Conservation (phyloP, 306 rosid genomes). For the Dicorynia guianensis region DNA sequence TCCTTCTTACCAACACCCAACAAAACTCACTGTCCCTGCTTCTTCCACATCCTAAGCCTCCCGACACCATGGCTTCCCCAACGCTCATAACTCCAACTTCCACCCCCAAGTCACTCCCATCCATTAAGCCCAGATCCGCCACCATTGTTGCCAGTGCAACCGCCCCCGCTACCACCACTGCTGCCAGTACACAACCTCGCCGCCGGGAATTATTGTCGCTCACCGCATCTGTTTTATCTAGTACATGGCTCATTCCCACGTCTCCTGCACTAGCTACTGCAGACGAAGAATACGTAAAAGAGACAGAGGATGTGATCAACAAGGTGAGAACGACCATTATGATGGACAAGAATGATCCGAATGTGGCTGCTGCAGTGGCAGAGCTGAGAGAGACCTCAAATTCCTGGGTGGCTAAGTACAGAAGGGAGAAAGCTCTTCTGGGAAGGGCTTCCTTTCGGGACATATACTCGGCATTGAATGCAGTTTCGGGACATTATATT, state of each 20-base stretch:
- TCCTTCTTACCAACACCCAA: constrained; percentile 35
- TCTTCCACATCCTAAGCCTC: neutral
- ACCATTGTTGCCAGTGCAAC: constrained; percentile 25
- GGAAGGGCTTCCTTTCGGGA: constrained; percentile 86
- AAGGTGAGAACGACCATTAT: constrained; percentile 74
- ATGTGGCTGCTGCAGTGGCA: constrained; percentile 76
- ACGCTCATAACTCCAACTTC: constrained; percentile 83
- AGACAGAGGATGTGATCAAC: constrained; percentile 75
- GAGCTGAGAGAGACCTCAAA: constrained; percentile 82
- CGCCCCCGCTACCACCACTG: neutral
- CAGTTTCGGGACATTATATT: constrained; percentile 90
- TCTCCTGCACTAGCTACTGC: constrained; percentile 60
- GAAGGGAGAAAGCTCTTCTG: constrained; percentile 80
- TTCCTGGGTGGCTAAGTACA: constrained; percentile 91
- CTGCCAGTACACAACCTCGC: constrained; percentile 34
- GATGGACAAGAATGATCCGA: constrained; percentile 81
- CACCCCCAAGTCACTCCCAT: constrained; percentile 65
- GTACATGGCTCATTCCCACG: constrained; percentile 49
- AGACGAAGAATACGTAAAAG: constrained; percentile 87
- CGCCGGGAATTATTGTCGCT: constrained; percentile 82
- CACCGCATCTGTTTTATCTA: constrained; percentile 45
- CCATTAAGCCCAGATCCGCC: constrained; percentile 61
- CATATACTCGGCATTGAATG: constrained; percentile 89
- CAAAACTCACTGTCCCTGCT: neutral
- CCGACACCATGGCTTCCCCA: constrained; percentile 73